Evolutionary conservation across 2,329 filamentous ascomycete genomes (phyloP), one percentile per base, ranked within the genome.

Genomic region (Ceratocystis variospora): DNA sequence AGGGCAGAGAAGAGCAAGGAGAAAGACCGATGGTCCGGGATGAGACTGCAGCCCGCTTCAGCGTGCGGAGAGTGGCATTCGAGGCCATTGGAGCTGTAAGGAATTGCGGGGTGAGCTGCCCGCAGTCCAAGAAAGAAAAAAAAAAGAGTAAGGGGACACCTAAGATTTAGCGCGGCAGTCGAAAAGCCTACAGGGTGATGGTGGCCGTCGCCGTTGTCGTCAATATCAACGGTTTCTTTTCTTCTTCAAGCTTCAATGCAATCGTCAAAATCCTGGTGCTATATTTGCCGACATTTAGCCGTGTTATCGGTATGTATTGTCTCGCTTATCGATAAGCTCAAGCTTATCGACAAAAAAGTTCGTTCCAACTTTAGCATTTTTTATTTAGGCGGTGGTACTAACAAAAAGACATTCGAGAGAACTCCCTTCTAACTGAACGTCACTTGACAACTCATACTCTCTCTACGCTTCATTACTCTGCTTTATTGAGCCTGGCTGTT

Each of bases 11-110:
- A 53, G 48, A 28, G 22, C 48, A 53, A 5, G 48, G 25, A 53
- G 48, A 72, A 71, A 69, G 76, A 72, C 70, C 71, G 71, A 46
- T n/a, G 44, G 50, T 28, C 25, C 70, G 72, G 70, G 61, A 72
- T 70, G 65, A 75, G 66, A 69, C 72, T 68, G 62, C 75, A 74
- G 65, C 62, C 72, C 74, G 73, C 66, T 74, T 73, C 71, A 79
- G 78, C 74, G 73, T 77, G 72, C 75, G 79, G 69, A 76, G 74
- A 70, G 74, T 77, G 70, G 74, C 77, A 70, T 73, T 77, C 68
- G 76, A 75, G 48, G 76, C 76, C 76, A 78, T 78, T 59, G 55
- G 17, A 59, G 31, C 55, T 59, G 55, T 59, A 17, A 3, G 25
- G 28, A 37, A 57, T 15, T 7, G 28, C 5, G 28, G 31, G 15